phyloP scores from a whole-genome alignment of 768 basidiomycete species.

The Pulveroboletus sp. region DNA sequence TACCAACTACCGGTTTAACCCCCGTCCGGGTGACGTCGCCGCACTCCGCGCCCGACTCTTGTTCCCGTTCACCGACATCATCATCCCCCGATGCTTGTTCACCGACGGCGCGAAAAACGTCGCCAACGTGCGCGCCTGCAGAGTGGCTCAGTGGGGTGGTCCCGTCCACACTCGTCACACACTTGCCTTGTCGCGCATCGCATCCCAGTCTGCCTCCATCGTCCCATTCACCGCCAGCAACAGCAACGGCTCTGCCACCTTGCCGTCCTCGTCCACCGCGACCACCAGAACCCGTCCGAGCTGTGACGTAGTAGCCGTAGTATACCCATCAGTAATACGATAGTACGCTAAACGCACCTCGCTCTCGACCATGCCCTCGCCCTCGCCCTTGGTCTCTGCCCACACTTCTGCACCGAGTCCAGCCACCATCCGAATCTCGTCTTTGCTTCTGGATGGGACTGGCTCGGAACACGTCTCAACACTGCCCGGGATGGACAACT shows the following conservation, averaged over 20 bases:
- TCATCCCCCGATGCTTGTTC: constrained; percentile 34
- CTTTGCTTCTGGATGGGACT: constrained; percentile 48
- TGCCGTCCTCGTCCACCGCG: constrained; percentile 47
- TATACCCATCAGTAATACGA: background rate
- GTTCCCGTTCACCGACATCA: constrained; percentile 16
- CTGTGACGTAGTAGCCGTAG: constrained; percentile 33
- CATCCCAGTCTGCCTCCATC: constrained; percentile 61
- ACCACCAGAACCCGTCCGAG: constrained; percentile 70
- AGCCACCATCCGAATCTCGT: constrained; percentile 69
- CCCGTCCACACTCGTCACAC: background rate
- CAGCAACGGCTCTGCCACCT: constrained; percentile 50
- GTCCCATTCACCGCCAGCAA: constrained; percentile 68
- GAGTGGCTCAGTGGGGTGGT: background rate
- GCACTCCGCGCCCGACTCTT: constrained; percentile 28
- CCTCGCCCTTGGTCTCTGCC: constrained; percentile 63
- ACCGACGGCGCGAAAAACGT: constrained; percentile 35
- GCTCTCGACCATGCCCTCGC: constrained; percentile 67
- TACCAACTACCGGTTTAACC: constrained; percentile 6
- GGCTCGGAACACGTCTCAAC: constrained; percentile 3
- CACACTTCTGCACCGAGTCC: constrained; percentile 75
- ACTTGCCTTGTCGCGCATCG: constrained; percentile 59
- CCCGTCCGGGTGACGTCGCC: constrained; percentile 29
- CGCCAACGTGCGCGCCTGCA: constrained; percentile 31
- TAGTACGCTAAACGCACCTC: constrained; percentile 48
- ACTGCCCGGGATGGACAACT: constrained; percentile 10